Base-by-base conservation (phyloP, 306 rosid genomes). In the Malus sylvestris region DNA sequence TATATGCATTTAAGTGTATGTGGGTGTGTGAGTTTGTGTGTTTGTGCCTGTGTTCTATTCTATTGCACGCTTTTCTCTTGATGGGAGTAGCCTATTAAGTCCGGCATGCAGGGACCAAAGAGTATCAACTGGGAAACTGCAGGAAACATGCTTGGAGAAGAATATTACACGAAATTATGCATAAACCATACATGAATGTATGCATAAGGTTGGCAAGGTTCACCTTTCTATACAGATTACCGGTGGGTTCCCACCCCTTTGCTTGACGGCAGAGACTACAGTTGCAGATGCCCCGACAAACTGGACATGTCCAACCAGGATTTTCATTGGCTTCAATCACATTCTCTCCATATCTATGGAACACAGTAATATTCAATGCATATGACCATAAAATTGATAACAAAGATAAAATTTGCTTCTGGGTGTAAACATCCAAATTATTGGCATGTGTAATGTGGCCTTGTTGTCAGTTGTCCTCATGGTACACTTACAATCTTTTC, bases 231-330 rank as follows among this genome's bases (percentile, higher is more conserved):
- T 88, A 88, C 66, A 92, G 66, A 63, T 82, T 76, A 71, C 96
- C 93, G 4, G 93, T 90, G 9, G 96, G 89, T 85, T 70, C 79
- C 97, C 97, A 92, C 70, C 96, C 96, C 20, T 90, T 87, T 38
- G 67, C 88, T 83, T 74, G 82, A 19, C 97, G 93, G 69, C 93
- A 92, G 13, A 76, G 80, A 82, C 80, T 83, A 72, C 96, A 92
- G 82, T 92, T 92, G 87, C 97, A 92, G 55, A 92, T 87, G 33
- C 79, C 91, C 5, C 96, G 88, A 73, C 97, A 92, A 46, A 72
- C 79, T 33, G 92, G 97, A 80, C 97, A 92, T 57, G 67, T 42
- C 97, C 97, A 92, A 15, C 73, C 68, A 75, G 73, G 79, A 60
- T 90, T 86, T 67, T 27, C 14, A 20, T 69, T 62, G 62, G 81